Evolutionary conservation across 2,329 filamentous ascomycete genomes (phyloP), one percentile per base, ranked within the genome.

Genomic region (Neofusicoccum umdonicola): DNA sequence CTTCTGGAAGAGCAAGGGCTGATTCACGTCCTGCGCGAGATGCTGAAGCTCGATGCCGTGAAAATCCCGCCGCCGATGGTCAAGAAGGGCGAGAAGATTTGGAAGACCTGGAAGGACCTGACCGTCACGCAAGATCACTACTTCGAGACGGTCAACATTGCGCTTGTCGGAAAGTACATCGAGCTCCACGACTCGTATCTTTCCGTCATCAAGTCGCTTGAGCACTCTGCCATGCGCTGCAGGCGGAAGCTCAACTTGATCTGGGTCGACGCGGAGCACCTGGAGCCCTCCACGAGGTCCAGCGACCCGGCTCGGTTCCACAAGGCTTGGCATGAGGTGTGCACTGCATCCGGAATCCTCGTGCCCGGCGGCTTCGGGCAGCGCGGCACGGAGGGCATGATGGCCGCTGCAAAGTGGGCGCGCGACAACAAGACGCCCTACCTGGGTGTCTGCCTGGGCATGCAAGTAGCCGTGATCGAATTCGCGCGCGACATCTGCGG

Each of bases 391-490:
- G 89, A 94, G 74, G 95, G 95, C 67, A 98, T 98, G 93, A 89
- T 98, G 72, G 82, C 87, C 63, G 91, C 90, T 3, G 90, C 90
- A n/a, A 89, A 88, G 68, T 97, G 91, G 89, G 93, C 94, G 1
- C 88, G 95, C 64, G 89, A 90, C 69, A 88, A 92, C 71, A 88
- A 90, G 67, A 86, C 86, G 3, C 93, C 93, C 1, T 97, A 90
- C 79, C 84, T 98, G 0, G 95, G 95, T 66, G 90, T 98, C 68
- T 97, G 94, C 75, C 82, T 97, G 22, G 93, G 93, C 65, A 92
- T 97, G 88, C 95, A 98, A 77, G 85, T 97, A 52, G 93, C 94
- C 19, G 92, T 97, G 52, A 90, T 97, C 69, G 93, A 98, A 77
- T 92, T 88, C 70, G 92, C 93, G 1, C 88, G 93, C 47, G 88